These are phyloP conservation scores for Sugiyamaella valdiviana DNA, from an alignment of 805 yeast genomes.

Conservation along the genomic window DNA sequence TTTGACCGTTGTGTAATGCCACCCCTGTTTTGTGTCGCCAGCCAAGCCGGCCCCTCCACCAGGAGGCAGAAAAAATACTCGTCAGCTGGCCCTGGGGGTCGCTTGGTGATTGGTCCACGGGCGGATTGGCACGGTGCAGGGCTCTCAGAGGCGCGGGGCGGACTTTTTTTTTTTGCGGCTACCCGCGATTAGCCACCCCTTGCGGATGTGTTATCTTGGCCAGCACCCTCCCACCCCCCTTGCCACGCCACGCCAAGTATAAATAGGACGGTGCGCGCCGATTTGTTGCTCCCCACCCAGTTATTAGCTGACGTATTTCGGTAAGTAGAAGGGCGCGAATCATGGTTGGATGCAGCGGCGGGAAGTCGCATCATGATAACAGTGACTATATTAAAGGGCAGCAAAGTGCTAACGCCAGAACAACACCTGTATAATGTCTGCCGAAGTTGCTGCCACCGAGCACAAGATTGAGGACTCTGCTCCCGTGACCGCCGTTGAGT, in stretches of 20 bases:
- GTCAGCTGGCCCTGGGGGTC: no score
- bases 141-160: no score
- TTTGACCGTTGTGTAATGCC: background rate
- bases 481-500: slow-evolving; percentile 3
- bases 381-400: no score
- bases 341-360: no score
- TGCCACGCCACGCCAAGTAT: background rate
- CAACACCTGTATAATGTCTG: background rate
- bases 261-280: background rate
- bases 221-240: background rate
- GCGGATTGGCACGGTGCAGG: background rate
- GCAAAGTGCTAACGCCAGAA: background rate
- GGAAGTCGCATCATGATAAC: no score
- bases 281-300: no score
- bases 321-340: no score
- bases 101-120: no score
- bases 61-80: background rate
- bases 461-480: background rate
- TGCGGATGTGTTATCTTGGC: background rate
- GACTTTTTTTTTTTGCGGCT: background rate
- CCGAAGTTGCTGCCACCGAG: background rate
- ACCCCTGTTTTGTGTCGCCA: no score
- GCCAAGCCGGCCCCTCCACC: background rate
- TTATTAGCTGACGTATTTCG: no score
- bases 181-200: no score